These are phyloP conservation scores for Phytophthora cactorum DNA, from an alignment of 352 stramenopile genomes.

Conservation along the genomic window DNA sequence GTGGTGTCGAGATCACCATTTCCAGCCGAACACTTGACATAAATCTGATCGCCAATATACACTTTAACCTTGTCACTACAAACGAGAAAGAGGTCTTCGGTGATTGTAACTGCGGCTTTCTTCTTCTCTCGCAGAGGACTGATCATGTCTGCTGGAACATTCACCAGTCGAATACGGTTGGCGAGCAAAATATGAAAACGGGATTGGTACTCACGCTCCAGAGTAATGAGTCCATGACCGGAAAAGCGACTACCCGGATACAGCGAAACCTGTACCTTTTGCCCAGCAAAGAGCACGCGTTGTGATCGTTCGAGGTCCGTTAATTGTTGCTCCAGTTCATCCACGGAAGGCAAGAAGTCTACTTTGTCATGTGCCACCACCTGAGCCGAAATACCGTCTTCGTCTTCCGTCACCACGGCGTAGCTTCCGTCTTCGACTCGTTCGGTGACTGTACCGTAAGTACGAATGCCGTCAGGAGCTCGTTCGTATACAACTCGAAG, in stretches of 20 bases:
- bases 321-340: constrained; percentile 63
- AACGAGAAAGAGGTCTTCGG: constrained; percentile 74
- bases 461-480: constrained; percentile 41
- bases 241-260: constrained; percentile 78
- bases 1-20: constrained; percentile 56
- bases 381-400: constrained; percentile 68
- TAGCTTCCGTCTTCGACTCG: constrained; percentile 49
- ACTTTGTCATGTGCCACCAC: constrained; percentile 49
- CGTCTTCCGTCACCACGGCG: constrained; percentile 64
- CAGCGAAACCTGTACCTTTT: constrained; percentile 76
- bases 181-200: constrained; percentile 69
- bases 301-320: constrained; percentile 47
- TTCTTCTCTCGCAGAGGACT: constrained; percentile 69
- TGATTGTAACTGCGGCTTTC: constrained; percentile 57
- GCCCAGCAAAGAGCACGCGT: constrained; percentile 63
- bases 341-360: constrained; percentile 64
- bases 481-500: constrained; percentile 61
- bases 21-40: constrained; percentile 53
- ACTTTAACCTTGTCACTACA: constrained; percentile 69
- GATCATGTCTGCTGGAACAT: constrained; percentile 72
- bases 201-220: constrained; percentile 43
- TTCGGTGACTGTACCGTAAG: constrained; percentile 69
- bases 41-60: constrained; percentile 81
- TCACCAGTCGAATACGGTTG: constrained; percentile 73
- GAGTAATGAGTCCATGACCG: constrained; percentile 61